Percentiles rank a stretch among this genome's conserved stretches.
Conservation (phyloP, 78 protist genomes). For the Diacronema lutheri region DNA sequence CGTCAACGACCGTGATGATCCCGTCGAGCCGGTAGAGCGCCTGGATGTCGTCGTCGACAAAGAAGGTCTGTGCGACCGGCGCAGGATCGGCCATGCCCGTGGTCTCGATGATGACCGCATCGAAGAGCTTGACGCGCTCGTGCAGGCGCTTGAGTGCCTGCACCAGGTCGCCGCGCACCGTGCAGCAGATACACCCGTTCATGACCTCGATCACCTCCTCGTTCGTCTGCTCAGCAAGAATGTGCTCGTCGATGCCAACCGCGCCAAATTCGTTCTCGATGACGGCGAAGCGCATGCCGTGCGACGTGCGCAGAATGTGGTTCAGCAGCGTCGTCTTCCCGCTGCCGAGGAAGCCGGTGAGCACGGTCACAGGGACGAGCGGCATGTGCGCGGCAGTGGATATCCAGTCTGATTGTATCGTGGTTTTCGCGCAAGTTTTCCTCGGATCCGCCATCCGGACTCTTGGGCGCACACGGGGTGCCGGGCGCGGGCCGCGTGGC, state of each 20-base stretch:
- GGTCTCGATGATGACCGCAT: constrained; percentile 25
- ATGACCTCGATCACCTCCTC: constrained; percentile 17
- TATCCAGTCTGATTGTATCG: too few relatives aligned
- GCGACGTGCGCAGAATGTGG: not conserved
- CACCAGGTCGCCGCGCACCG: constrained; percentile 30
- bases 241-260: constrained; percentile 25
- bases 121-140: not conserved
- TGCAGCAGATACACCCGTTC: constrained; percentile 45
- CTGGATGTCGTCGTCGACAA: not conserved
- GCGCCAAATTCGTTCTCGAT: constrained; percentile 51
- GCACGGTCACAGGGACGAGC: not conserved
- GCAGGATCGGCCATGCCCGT: constrained; percentile 33
- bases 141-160: not conserved
- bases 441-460: too few relatives aligned
- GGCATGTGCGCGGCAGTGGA: too few relatives aligned
- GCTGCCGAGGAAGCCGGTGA: constrained; percentile 31
- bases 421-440: too few relatives aligned
- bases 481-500: too few relatives aligned
- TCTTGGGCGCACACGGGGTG: too few relatives aligned
- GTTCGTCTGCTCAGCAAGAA: not conserved
- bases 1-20: constrained; percentile 16
- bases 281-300: constrained; percentile 16
- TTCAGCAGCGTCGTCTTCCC: constrained; percentile 45
- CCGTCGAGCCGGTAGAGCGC: constrained; percentile 3
- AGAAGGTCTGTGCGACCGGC: constrained; percentile 20